Evolutionary conservation across 306 rosid genomes (phyloP).

Genomic region (Adenanthera pavonina): DNA sequence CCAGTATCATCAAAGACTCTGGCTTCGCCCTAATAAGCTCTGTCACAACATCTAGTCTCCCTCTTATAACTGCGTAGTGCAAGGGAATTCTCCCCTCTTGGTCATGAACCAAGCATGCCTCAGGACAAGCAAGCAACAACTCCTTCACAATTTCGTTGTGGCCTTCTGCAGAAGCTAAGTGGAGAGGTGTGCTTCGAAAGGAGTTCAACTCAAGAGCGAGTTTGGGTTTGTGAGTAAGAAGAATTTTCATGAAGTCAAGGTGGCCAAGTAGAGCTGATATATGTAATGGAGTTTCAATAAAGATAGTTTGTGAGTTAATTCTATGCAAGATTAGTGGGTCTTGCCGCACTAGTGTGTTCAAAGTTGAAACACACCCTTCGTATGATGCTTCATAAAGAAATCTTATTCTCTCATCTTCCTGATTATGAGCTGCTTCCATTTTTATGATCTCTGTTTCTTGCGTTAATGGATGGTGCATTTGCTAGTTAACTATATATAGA

Average conservation of each 20-base stretch:
- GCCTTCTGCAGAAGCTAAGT: conserved; percentile 19
- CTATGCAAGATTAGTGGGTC: too few relatives aligned
- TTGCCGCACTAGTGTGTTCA: too few relatives aligned
- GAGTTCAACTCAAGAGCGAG: conserved; percentile 14
- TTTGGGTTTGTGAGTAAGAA: background rate
- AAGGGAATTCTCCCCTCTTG: conserved; percentile 18
- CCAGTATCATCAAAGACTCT: background rate
- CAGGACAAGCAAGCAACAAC: background rate
- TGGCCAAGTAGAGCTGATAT: background rate
- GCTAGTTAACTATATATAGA: too few relatives aligned
- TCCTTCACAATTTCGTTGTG: background rate
- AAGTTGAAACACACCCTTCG: too few relatives aligned
- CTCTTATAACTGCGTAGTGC: conserved; percentile 33
- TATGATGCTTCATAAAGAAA: too few relatives aligned
- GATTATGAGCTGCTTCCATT: too few relatives aligned
- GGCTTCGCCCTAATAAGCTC: background rate
- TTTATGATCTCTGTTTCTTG: too few relatives aligned
- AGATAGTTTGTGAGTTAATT: too few relatives aligned
- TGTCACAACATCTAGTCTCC: background rate
- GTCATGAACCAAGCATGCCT: background rate
- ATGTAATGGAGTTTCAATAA: background rate
- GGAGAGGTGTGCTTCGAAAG: background rate
- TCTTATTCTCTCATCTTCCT: too few relatives aligned
- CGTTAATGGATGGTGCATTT: too few relatives aligned
- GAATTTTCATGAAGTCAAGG: background rate